phyloP scores from a whole-genome alignment of 1,139 yeast genomes.

The Diutina sp. region DNA sequence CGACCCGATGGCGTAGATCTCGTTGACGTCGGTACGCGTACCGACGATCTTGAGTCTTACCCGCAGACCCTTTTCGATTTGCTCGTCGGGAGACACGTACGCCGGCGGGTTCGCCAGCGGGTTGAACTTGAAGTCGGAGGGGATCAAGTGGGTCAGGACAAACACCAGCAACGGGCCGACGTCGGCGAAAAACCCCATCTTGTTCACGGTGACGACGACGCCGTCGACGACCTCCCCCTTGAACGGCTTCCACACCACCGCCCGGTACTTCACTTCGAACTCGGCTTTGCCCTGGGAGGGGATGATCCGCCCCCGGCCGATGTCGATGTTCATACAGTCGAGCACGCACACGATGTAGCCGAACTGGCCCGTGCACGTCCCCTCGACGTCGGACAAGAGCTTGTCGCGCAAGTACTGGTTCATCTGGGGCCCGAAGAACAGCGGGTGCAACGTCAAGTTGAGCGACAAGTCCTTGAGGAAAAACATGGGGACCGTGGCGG shows the following conservation, averaged over 20 bases:
- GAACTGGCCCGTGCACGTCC: constrained; percentile 97
- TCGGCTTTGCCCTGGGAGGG: constrained; percentile 92
- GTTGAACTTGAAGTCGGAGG: constrained; percentile 85
- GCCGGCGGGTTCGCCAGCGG: constrained; percentile 98
- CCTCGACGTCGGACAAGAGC: constrained; percentile 90
- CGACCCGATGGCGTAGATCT: constrained; percentile 93
- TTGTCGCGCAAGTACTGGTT: constrained; percentile 83
- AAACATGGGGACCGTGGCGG: constrained; percentile 19
- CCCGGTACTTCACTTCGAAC: constrained; percentile 90
- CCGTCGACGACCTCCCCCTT: constrained; percentile 98
- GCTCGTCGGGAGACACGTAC: constrained; percentile 92
- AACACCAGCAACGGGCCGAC: constrained; percentile 95
- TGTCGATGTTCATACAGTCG: constrained; percentile 90
- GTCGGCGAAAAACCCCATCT: constrained; percentile 95
- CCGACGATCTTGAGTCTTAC: constrained; percentile 94
- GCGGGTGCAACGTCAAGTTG: constrained; percentile 88
- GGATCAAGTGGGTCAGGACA: constrained; percentile 88
- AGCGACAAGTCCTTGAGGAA: constrained; percentile 75
- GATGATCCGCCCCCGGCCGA: constrained; percentile 85
- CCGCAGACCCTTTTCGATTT: constrained; percentile 85
- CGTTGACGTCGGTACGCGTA: constrained; percentile 94
- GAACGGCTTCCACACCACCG: constrained; percentile 97
- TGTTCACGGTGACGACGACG: constrained; percentile 84
- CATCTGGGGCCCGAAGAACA: constrained; percentile 97
- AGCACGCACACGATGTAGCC: constrained; percentile 95